These are phyloP conservation scores for Leptoxyphium fumago DNA, from an alignment of 2,329 filamentous ascomycete genomes.

Conservation along the genomic window DNA sequence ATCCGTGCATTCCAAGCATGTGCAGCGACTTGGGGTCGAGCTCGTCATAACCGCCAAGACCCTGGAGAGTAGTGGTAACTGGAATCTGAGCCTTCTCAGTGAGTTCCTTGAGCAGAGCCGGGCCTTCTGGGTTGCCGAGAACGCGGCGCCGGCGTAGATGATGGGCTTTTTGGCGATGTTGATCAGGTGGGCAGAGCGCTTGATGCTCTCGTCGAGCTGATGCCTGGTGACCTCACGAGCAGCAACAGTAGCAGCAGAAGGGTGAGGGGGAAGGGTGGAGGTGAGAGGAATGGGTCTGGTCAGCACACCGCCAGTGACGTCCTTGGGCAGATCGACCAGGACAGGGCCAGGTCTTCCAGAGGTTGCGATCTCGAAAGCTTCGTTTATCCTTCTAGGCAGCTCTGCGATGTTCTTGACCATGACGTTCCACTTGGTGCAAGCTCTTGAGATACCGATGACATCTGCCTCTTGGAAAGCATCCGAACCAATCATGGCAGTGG, in stretches of 20 bases:
- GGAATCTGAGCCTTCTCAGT: slow-evolving; percentile 82
- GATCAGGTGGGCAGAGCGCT: slow-evolving; percentile 65
- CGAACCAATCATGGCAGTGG: slow-evolving; percentile 77
- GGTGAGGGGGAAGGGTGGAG: slow-evolving; percentile 58
- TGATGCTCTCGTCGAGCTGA: slow-evolving; percentile 59
- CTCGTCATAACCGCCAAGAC: slow-evolving; percentile 84
- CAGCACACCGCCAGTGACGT: slow-evolving; percentile 77
- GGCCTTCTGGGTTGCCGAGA: slow-evolving; percentile 63
- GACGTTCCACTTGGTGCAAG: slow-evolving; percentile 98
- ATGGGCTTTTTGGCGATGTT: slow-evolving; percentile 87
- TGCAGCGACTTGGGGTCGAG: slow-evolving; percentile 86
- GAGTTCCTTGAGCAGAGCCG: slow-evolving; percentile 68
- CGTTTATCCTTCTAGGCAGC: slow-evolving; percentile 84
- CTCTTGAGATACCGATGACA: slow-evolving; percentile 79
- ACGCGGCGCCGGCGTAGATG: slow-evolving; percentile 87
- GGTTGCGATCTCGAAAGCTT: slow-evolving; percentile 95
- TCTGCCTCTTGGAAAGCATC: slow-evolving; percentile 97
- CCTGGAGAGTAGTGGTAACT: slow-evolving; percentile 90
- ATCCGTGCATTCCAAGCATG: slow-evolving; percentile 98
- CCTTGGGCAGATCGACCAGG: slow-evolving; percentile 89
- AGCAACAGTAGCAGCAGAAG: slow-evolving; percentile 72
- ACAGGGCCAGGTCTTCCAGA: slow-evolving; percentile 88
- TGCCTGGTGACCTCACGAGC: slow-evolving; percentile 57
- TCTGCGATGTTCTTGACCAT: slow-evolving; percentile 96
- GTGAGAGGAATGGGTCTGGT: slow-evolving; percentile 70